These are phyloP conservation scores for Tarenaya hassleriana DNA, from an alignment of 345 rosid species.

Conservation along the genomic window DNA sequence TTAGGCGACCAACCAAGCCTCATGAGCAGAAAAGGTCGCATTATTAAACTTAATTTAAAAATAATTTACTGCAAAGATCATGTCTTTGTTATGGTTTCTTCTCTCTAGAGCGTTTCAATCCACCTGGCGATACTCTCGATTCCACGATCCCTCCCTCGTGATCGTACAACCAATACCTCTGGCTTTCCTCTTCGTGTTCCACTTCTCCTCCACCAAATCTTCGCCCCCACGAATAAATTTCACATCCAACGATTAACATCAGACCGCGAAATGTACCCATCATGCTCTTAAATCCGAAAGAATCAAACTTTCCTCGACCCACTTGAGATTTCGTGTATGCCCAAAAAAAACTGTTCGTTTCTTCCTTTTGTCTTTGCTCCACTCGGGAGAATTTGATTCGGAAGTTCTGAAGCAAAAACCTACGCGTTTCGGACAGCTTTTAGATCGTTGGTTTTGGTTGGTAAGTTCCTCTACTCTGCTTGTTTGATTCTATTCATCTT, in stretches of 20 bases:
- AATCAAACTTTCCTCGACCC: slow-evolving; percentile 12
- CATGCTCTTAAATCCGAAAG: neutral
- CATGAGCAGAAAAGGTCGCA: no score
- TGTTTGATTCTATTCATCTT: slow-evolving; percentile 6
- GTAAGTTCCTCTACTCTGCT: slow-evolving; percentile 9
- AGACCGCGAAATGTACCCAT: slow-evolving; percentile 21
- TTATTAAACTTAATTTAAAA: no score
- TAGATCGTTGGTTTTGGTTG: slow-evolving; percentile 10
- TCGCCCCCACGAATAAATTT: slow-evolving; percentile 16
- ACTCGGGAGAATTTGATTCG: neutral
- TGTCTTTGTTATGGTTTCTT: no score
- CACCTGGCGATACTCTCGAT: slow-evolving; percentile 17
- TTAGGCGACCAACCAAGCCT: no score
- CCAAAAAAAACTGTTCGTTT: neutral
- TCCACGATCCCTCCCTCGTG: neutral
- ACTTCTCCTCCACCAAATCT: slow-evolving; percentile 20
- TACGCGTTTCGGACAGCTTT: neutral
- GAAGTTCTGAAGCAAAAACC: neutral
- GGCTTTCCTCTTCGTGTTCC: slow-evolving; percentile 12
- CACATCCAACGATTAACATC: slow-evolving; percentile 21
- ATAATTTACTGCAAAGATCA: no score
- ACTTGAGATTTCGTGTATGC: slow-evolving; percentile 14
- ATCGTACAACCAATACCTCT: no score
- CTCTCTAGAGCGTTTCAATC: no score
- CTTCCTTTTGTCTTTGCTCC: neutral